These are phyloP conservation scores for Penicillium verrucosum DNA, from an alignment of 2,329 filamentous ascomycete genomes.

Conservation along the genomic window DNA sequence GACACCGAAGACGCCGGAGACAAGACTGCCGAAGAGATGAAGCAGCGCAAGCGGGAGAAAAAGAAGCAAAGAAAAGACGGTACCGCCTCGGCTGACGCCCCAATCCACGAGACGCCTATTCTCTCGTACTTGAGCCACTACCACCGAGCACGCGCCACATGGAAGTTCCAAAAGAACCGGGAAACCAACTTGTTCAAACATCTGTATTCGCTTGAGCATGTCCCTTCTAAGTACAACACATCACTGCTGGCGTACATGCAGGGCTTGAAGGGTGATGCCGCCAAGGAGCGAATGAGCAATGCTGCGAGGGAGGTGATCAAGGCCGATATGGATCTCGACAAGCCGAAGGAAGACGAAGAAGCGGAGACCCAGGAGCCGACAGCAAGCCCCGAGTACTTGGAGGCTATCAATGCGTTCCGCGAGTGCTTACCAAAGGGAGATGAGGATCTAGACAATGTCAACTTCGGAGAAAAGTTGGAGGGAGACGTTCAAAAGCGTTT, in stretches of 20 bases:
- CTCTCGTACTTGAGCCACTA: constrained; percentile 76
- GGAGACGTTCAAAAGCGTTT: constrained; percentile 29
- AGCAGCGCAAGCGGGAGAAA: constrained; percentile 32
- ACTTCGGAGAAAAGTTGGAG: constrained; percentile 22
- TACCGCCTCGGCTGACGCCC: constrained; percentile 11
- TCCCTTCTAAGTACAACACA: constrained; percentile 67
- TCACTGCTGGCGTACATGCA: constrained; percentile 73
- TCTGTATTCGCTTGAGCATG: constrained; percentile 66
- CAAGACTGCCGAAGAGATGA: constrained; percentile 26
- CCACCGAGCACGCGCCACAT: constrained; percentile 64
- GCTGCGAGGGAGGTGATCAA: constrained; percentile 60
- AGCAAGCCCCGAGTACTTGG: constrained; percentile 39
- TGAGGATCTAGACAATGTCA: constrained; percentile 24
- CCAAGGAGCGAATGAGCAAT: constrained; percentile 62
- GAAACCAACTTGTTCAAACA: constrained; percentile 83
- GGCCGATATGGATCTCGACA: constrained; percentile 42
- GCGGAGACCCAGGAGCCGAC: constrained; percentile 14
- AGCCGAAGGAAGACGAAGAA: constrained; percentile 16
- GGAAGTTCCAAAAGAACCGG: constrained; percentile 97
- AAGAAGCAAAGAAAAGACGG: constrained; percentile 22
- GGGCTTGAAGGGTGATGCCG: constrained; percentile 71
- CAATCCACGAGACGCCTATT: constrained; percentile 50
- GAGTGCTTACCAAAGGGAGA: constrained; percentile 25
- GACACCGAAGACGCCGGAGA: constrained; percentile 23
- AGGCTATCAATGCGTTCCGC: constrained; percentile 52